Conservation (phyloP, 176 grass and related monocot species). For the Aegilops longissima region DNA sequence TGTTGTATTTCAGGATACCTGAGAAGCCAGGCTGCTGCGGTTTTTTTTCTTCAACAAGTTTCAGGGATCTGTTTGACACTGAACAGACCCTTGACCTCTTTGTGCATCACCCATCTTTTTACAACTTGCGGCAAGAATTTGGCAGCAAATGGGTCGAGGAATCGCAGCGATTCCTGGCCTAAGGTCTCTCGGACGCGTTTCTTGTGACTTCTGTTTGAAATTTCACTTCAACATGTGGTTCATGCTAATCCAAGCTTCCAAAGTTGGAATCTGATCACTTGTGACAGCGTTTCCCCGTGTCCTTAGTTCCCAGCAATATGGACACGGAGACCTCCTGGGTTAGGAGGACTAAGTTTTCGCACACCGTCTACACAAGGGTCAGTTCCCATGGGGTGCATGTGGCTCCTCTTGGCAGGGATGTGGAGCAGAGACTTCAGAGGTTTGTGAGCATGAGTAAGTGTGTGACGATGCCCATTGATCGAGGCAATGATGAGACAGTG, state of each 20-base stretch:
- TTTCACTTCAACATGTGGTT: slow-evolving; percentile 41
- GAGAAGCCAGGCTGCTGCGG: background rate
- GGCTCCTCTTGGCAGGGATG: slow-evolving; percentile 26
- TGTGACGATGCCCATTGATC: slow-evolving; percentile 34
- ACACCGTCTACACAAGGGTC: slow-evolving; percentile 41
- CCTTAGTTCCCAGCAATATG: slow-evolving; percentile 24
- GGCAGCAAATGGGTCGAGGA: slow-evolving; percentile 34
- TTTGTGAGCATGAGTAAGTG: slow-evolving; percentile 24
- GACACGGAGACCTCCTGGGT: slow-evolving; percentile 57
- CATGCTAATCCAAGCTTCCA: slow-evolving; percentile 31
- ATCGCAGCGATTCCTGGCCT: background rate
- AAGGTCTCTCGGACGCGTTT: slow-evolving; percentile 3
- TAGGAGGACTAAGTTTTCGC: slow-evolving; percentile 57
- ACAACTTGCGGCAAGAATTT: slow-evolving; percentile 9
- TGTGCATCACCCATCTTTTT: background rate
- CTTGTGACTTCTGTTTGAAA: slow-evolving; percentile 14
- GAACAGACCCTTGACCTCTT: background rate
- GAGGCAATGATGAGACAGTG: slow-evolving; percentile 10
- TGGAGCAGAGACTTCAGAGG: slow-evolving; percentile 31
- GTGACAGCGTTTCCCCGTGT: background rate
- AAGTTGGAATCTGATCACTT: slow-evolving; percentile 43
- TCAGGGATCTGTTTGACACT: background rate
- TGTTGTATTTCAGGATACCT: slow-evolving; percentile 33
- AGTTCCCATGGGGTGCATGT: background rate
- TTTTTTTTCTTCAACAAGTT: background rate